phyloP scores from a whole-genome alignment of 164 flowering plant species.

The Vitis riparia region DNA sequence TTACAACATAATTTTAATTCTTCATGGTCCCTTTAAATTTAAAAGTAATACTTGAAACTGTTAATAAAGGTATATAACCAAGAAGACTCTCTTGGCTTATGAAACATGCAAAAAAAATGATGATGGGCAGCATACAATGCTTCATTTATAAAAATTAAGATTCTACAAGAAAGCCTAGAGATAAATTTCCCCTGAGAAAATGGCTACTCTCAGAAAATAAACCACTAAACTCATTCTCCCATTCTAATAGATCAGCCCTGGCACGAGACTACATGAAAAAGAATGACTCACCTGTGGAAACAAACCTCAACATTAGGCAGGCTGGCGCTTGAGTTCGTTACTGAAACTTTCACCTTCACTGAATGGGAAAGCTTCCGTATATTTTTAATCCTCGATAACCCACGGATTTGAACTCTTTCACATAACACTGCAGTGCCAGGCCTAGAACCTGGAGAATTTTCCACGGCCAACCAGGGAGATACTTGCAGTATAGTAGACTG shows the following conservation, averaged over 20 bases:
- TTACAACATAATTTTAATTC: too few relatives aligned
- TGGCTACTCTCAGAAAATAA: not conserved
- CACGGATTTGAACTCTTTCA: conserved; percentile 66
- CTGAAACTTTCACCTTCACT: conserved; percentile 49
- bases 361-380: conserved; percentile 63
- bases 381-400: conserved; percentile 59
- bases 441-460: conserved; percentile 63
- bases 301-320: conserved; percentile 56
- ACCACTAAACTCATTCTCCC: not conserved
- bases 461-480: conserved; percentile 44
- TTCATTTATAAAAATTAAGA: too few relatives aligned
- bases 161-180: too few relatives aligned
- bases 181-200: too few relatives aligned
- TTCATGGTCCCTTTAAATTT: too few relatives aligned
- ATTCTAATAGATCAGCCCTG: not conserved
- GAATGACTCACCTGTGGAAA: conserved; percentile 74
- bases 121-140: too few relatives aligned
- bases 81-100: not conserved
- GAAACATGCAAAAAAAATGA: not conserved
- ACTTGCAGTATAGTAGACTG: conserved; percentile 38
- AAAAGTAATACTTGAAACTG: not conserved
- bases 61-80: not conserved
- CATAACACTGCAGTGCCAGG: conserved; percentile 44
- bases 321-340: conserved; percentile 26
- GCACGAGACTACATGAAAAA: not conserved